Evolutionary conservation across 768 basidiomycete genomes (phyloP).

Genomic region (Leccinum subtestaceum): DNA sequence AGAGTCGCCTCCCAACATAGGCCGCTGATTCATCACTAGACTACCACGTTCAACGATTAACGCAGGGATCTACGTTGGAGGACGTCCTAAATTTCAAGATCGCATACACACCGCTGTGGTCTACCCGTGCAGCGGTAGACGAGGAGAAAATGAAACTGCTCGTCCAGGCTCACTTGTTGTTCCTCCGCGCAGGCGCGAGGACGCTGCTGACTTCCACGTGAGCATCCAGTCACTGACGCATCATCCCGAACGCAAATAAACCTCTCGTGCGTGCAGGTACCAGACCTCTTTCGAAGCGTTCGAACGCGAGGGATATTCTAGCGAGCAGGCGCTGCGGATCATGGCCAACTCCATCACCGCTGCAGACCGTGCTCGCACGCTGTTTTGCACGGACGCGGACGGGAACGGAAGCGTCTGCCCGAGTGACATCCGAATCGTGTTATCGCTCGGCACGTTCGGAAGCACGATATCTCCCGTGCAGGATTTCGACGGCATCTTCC

Average conservation of each 20-base stretch:
- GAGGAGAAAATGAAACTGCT: conserved; percentile 46
- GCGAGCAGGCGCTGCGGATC: conserved; percentile 39
- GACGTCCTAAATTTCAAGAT: conserved; percentile 46
- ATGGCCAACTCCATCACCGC: conserved; percentile 55
- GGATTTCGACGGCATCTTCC: conserved; percentile 75
- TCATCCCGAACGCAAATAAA: not conserved
- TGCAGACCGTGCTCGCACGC: conserved; percentile 45
- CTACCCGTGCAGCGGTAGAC: conserved; percentile 55
- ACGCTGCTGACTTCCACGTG: conserved; percentile 72
- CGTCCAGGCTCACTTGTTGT: conserved; percentile 57
- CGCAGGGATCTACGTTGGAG: conserved; percentile 63
- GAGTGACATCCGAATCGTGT: conserved; percentile 46
- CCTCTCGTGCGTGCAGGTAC: conserved; percentile 43
- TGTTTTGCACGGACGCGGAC: conserved; percentile 28
- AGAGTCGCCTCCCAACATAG: conserved; percentile 1
- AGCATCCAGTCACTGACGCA: not conserved
- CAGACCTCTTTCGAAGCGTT: conserved; percentile 61
- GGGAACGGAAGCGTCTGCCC: conserved; percentile 16
- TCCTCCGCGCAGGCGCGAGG: conserved; percentile 61
- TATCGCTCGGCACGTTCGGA: conserved; percentile 76
- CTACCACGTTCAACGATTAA: not conserved
- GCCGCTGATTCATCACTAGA: not conserved
- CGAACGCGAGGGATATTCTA: conserved; percentile 46
- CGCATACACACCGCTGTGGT: conserved; percentile 65
- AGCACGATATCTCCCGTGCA: conserved; percentile 62